phyloP scores from a whole-genome alignment of 2,329 filamentous ascomycete genomes.

The Ampelomyces quisqualis region DNA sequence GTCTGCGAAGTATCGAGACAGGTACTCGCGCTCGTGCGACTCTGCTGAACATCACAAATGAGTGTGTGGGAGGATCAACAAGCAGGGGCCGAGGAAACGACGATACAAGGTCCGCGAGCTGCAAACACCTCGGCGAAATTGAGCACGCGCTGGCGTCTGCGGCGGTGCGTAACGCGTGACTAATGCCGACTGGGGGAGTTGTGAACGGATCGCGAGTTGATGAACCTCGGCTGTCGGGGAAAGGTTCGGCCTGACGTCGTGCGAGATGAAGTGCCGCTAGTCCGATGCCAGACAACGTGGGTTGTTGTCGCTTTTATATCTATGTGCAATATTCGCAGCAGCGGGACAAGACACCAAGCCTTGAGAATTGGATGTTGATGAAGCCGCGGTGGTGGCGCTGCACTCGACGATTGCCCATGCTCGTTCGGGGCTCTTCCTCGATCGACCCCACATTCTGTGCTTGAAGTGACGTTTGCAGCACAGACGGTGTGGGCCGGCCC shows the following conservation, averaged over 20 bases:
- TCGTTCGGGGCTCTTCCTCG: not conserved
- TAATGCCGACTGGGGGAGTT: conserved; percentile 15
- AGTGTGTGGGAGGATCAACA: conserved; percentile 8
- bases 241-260: conserved; percentile 12
- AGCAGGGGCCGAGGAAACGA: conserved; percentile 11
- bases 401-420: not conserved
- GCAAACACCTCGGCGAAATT: conserved; percentile 23
- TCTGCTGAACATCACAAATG: conserved; percentile 45
- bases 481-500: conserved; percentile 8
- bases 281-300: conserved; percentile 5
- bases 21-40: conserved; percentile 43
- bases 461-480: conserved; percentile 2
- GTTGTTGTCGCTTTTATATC: not conserved
- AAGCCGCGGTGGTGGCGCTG: no score
- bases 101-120: conserved; percentile 16
- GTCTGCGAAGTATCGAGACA: conserved; percentile 41
- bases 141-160: conserved; percentile 22
- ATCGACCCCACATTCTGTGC: conserved; percentile 4
- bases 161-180: conserved; percentile 10
- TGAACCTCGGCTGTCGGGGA: conserved; percentile 21
- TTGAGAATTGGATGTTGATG: not conserved
- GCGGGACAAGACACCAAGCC: conserved; percentile 1
- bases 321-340: not conserved
- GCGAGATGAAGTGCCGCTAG: conserved; percentile 9
- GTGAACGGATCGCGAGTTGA: conserved; percentile 11